Evolutionary conservation across 2,329 filamentous ascomycete genomes (phyloP).

Genomic region (Cladophialophora yegresii): DNA sequence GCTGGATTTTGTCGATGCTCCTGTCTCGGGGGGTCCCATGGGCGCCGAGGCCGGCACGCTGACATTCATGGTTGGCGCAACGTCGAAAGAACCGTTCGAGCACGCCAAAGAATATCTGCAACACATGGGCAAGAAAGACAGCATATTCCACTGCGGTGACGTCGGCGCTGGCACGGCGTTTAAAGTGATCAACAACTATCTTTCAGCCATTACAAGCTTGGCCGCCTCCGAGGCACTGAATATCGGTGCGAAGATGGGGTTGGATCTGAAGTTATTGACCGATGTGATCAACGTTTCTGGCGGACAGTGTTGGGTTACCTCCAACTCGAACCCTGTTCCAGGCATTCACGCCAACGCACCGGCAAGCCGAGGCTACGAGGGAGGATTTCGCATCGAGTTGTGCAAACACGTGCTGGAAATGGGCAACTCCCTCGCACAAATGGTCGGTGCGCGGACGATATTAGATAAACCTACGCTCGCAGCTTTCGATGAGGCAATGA

Average conservation of each 20-base stretch:
- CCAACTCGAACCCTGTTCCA: slow-evolving; percentile 39
- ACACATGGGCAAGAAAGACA: slow-evolving; percentile 54
- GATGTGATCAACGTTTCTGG: slow-evolving; percentile 38
- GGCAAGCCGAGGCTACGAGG: slow-evolving; percentile 44
- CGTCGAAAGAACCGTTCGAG: slow-evolving; percentile 44
- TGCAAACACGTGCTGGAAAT: slow-evolving; percentile 63
- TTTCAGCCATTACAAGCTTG: slow-evolving; percentile 37
- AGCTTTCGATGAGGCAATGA: slow-evolving; percentile 56
- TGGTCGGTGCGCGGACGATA: slow-evolving; percentile 54
- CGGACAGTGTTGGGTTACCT: slow-evolving; percentile 39
- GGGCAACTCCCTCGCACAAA: slow-evolving; percentile 57
- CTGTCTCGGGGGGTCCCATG: slow-evolving; percentile 56
- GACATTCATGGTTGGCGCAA: slow-evolving; percentile 59
- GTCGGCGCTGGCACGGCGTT: slow-evolving; percentile 39
- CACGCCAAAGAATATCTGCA: slow-evolving; percentile 46
- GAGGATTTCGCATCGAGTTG: slow-evolving; percentile 57
- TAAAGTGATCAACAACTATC: slow-evolving; percentile 41
- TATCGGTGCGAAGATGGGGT: slow-evolving; percentile 38
- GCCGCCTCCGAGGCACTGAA: slow-evolving; percentile 39
- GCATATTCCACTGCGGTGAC: slow-evolving; percentile 41
- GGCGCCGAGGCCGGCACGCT: slow-evolving; percentile 56
- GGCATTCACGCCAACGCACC: slow-evolving; percentile 48
- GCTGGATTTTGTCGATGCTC: slow-evolving; percentile 56
- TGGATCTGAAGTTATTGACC: slow-evolving; percentile 38
- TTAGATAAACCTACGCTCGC: slow-evolving; percentile 54